Evolutionary conservation across 805 yeast species (phyloP), one percentile per base, ranked within the genome.

Genomic region (Candida michaelii): DNA sequence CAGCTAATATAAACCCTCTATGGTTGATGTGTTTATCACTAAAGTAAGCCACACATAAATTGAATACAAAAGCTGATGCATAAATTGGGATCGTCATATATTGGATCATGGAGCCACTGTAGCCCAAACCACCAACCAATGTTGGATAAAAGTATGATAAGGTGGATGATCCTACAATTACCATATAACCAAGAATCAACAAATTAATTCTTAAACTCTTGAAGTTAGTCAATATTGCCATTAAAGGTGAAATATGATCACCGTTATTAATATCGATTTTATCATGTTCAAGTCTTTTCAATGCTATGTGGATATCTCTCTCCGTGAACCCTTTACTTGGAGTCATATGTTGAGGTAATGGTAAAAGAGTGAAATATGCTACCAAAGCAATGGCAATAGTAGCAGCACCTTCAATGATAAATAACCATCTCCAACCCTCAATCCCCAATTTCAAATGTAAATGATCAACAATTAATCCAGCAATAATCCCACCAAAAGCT

Each of bases 341-440:
- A 27, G 23, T 33, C 44, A 44, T 37, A 24, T 40, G 39, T 15
- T 40, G 44, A 21, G 47, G 47, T 37, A 44, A 44, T 3, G 47
- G 47, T 30, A 44, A 43, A 30, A 43, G 46, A 7, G 46, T 43
- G 12, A 58, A 69, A 49, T 59, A 74, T 7, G 65, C 54, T 30
- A 50, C 36, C 13, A 77, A 17, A 1, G 87, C 88, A 48, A 83
- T 65, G 2, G 53, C 17, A 5, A 80, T 57, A 2, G 88, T 80
- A 31, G 79, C 49, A 4, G 72, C 40, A 4, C 89, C 88, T 53
- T 82, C 85, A 40, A 83, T 66, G n/a, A 83, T 51, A 49, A 83
- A 83, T 19, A 82, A 62, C 79, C 82, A 83, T 36, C 73, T 66
- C 88, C 88, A 82, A 30, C 59, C 59, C 24, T 39, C 51, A 31